Base-by-base conservation (phyloP, 495 filamentous ascomycete genomes). In the Aspergillus campestris region DNA sequence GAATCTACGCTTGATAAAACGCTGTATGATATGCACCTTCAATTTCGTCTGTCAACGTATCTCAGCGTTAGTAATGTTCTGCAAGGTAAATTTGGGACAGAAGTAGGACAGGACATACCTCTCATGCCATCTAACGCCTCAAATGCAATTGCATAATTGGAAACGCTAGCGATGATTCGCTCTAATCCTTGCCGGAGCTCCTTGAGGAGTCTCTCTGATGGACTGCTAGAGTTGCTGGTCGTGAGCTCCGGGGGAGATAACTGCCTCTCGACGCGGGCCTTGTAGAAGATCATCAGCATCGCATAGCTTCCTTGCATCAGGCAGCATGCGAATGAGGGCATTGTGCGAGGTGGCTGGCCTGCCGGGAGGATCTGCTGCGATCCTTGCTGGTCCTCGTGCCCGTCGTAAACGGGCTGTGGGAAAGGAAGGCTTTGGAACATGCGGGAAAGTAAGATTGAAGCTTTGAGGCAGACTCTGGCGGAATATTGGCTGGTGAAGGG, bases 221-320 rank as follows among this genome's bases (percentile, higher is more conserved):
- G 52, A 42, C 58, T 56, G n/a, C 50, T 51, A 34, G 51, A 48
- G n/a, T 58, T 45, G 10, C 61, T 62, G 43, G 57, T 51, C 12
- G 55, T 57, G 1, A 61, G 55, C 12, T 71, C 71, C 7, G 63
- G 60, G 10, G 63, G 60, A 9, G 70, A 67, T 29, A 72, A 32
- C 27, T 67, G 72, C 11, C 71, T 75, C 40, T 68, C 67, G 11
- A 74, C 64, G 14, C 71, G 69, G 3, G 73, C 66, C 38, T 72
- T 71, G 52, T 71, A 69, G 45, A 63, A 71, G 1, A 70, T 56
- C 77, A 82, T 82, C 15, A 81, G 65, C 57, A 82, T 65, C 7
- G 77, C 75, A 48, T 82, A 82, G 47, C 73, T 78, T 36, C 73
- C 72, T 51, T 82, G 78, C 77, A 82, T 80, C 7, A 78, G 67